Conservation (phyloP, 2,329 filamentous ascomycete species). For the Talaromyces sp. region DNA sequence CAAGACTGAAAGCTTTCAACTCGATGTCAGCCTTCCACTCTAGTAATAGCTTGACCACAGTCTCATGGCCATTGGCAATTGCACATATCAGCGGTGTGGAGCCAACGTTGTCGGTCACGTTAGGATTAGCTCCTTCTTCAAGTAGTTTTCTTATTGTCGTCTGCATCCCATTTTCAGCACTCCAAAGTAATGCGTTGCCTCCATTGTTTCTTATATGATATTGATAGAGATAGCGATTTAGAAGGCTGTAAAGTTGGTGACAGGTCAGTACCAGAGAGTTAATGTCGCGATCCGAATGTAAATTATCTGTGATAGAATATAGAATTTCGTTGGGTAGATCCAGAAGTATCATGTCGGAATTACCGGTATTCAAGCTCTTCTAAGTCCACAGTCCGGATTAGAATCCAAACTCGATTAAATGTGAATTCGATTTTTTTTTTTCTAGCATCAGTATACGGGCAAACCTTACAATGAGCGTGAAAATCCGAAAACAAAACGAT, state of each 20-base stretch:
- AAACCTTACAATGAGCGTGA: not conserved
- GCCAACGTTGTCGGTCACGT: not conserved
- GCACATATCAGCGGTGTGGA: not conserved
- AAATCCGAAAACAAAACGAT: not conserved
- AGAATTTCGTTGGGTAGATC: not conserved
- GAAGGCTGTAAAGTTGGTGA: not conserved
- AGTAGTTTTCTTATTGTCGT: not conserved
- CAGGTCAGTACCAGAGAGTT: not conserved
- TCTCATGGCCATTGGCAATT: not conserved
- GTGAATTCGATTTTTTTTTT: not conserved
- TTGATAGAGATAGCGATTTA: not conserved
- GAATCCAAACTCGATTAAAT: not conserved
- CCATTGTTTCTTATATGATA: not conserved
- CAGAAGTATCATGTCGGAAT: not conserved
- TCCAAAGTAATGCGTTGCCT: not conserved
- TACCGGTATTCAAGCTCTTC: not conserved
- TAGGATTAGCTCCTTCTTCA: not conserved
- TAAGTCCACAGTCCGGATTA: not conserved
- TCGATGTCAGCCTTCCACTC: not conserved
- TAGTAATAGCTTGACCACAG: not conserved
- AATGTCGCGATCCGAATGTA: not conserved
- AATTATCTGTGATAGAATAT: not conserved
- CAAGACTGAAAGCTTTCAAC: too few relatives aligned
- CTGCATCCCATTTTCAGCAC: not conserved
- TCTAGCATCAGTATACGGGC: too few relatives aligned